Evolutionary conservation across 371 early-diverging fungal species (phyloP).

Genomic region (Entomophthora muscae): DNA sequence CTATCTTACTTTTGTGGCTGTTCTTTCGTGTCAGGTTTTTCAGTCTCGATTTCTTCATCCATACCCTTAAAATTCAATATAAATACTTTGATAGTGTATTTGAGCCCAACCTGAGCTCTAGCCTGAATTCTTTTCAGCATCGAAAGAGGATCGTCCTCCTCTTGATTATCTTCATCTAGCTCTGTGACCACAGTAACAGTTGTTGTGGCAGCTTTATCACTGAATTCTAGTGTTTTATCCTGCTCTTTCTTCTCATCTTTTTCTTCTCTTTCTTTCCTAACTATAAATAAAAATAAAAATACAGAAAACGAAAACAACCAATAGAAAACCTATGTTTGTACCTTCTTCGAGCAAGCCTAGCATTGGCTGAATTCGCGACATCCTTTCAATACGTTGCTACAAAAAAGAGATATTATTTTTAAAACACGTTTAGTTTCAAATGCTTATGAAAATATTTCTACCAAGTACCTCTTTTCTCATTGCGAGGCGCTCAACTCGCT

Average conservation of each 20-base stretch:
- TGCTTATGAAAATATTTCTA: background rate
- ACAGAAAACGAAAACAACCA: background rate
- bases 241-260: background rate
- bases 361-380: background rate
- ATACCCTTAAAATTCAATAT: background rate
- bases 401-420: background rate
- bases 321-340: background rate
- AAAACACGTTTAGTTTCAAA: background rate
- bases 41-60: background rate
- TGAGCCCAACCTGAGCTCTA: background rate
- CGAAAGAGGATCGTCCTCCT: background rate
- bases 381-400: background rate
- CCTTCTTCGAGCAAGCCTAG: background rate
- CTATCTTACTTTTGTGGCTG: background rate
- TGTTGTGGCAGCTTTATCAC: background rate
- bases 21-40: background rate
- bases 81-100: background rate
- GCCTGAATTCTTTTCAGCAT: background rate
- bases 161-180: background rate
- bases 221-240: background rate
- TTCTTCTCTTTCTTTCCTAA: background rate
- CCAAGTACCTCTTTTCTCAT: constrained; percentile 23
- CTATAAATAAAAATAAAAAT: background rate
- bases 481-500: constrained; percentile 30
- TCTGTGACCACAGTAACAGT: background rate